Evolutionary conservation across 441 rosid species (phyloP).

Genomic region (Arabidopsis lyrata): DNA sequence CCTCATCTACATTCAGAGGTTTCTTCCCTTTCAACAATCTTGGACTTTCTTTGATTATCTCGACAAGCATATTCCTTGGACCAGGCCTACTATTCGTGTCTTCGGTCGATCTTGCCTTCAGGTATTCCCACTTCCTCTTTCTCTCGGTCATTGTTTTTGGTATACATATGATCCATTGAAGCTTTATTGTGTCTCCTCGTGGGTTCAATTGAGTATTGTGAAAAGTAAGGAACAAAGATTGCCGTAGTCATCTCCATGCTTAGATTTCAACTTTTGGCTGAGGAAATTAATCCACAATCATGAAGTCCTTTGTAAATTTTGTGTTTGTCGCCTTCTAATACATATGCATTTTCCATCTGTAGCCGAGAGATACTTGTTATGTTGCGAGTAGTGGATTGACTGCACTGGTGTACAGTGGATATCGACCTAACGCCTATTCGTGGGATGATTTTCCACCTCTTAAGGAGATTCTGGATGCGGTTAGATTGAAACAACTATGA

Average conservation of each 20-base stretch:
- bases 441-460: constrained; percentile 82
- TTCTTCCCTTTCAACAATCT: constrained; percentile 55
- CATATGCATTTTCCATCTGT: background rate
- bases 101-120: constrained; percentile 79
- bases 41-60: constrained; percentile 77
- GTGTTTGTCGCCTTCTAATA: constrained; percentile 9
- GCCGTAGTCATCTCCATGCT: background rate
- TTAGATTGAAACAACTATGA: background rate
- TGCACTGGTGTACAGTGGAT: constrained; percentile 18
- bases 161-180: background rate
- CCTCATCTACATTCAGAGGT: constrained; percentile 60
- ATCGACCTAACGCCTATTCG: constrained; percentile 20
- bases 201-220: background rate
- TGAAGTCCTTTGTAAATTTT: background rate
- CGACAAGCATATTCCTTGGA: constrained; percentile 79
- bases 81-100: constrained; percentile 79
- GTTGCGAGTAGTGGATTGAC: constrained; percentile 3
- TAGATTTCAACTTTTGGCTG: background rate
- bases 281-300: background rate
- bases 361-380: constrained; percentile 27
- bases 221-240: constrained; percentile 1
- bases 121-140: constrained; percentile 46
- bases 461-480: constrained; percentile 20
- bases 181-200: background rate
- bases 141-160: background rate